Conservation (phyloP, 1,284 basidiomycete genomes). For the Pseudomicrostroma phylloplanum region DNA sequence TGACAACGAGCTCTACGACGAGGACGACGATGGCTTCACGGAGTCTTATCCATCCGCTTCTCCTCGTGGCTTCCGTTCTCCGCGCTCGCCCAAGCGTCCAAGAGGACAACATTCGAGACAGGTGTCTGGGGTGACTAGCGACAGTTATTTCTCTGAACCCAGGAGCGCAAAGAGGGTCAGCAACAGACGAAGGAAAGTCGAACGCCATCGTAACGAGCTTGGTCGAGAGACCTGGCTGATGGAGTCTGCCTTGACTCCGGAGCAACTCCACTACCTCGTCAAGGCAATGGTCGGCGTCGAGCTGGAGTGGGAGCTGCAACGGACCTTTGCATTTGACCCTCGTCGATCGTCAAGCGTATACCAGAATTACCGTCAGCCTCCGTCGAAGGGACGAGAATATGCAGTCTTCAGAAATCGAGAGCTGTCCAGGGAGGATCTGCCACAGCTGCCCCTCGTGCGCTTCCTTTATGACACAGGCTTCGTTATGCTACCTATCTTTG, state of each 20-base stretch:
- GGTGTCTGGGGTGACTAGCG: no score
- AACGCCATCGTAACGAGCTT: background rate
- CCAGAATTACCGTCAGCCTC: no score
- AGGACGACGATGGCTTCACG: background rate
- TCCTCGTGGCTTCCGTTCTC: background rate
- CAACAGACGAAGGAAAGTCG: background rate
- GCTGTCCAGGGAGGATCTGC: background rate
- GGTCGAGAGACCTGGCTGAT: background rate
- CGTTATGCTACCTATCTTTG: conserved; percentile 42
- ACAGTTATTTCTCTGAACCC: no score
- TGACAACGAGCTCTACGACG: background rate
- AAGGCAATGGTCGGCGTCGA: conserved; percentile 34
- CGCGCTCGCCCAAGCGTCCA: background rate
- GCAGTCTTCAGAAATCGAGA: background rate
- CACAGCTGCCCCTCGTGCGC: conserved; percentile 34
- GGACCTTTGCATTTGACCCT: conserved; percentile 26
- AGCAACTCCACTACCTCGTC: conserved; percentile 44
- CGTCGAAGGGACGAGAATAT: background rate
- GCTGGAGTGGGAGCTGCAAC: conserved; percentile 40
- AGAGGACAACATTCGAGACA: no score
- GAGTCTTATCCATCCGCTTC: conserved; percentile 1
- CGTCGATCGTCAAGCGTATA: background rate
- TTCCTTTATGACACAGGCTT: conserved; percentile 45
- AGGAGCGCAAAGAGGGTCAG: background rate
- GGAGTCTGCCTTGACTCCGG: conserved; percentile 19